Conservation (phyloP, 2,329 filamentous ascomycete species). For the Penicillium frequentans region DNA sequence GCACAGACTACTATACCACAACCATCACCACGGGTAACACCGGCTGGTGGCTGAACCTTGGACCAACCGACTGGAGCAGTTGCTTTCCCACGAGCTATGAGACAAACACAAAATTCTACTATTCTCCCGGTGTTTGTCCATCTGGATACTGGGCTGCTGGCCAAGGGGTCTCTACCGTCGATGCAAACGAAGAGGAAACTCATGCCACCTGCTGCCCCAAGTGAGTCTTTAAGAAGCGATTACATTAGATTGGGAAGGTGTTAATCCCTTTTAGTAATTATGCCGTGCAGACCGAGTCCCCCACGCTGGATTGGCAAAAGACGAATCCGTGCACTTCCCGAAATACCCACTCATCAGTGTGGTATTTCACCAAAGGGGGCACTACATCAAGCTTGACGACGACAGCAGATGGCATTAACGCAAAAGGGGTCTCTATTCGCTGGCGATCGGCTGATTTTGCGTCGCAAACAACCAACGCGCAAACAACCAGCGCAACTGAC, state of each 20-base stretch:
- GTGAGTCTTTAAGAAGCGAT: background rate
- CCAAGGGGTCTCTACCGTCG: background rate
- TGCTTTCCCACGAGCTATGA: constrained; percentile 1
- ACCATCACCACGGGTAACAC: background rate
- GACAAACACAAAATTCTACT: background rate
- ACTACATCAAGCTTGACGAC: background rate
- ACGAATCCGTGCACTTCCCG: background rate
- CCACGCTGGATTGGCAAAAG: background rate
- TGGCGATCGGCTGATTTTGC: constrained; percentile 7
- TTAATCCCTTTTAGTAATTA: background rate
- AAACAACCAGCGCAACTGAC: background rate
- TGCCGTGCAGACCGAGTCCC: background rate
- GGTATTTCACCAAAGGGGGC: background rate
- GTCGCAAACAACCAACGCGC: background rate
- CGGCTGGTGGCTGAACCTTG: constrained; percentile 4
- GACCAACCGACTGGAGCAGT: background rate
- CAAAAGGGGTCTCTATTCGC: constrained; percentile 6
- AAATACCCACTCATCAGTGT: background rate
- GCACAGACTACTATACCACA: background rate
- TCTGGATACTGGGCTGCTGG: constrained; percentile 3
- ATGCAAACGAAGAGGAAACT: background rate
- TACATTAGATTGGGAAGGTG: too few species aligned
- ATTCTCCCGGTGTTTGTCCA: constrained; percentile 4
- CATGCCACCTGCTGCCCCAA: constrained; percentile 5
- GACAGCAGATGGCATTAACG: background rate